A percentile compares a stretch with the other conserved stretches of the same genome.
These are phyloP conservation scores for Closterium sp. DNA, from an alignment of 139 green algal genomes.

Conservation along the genomic window DNA sequence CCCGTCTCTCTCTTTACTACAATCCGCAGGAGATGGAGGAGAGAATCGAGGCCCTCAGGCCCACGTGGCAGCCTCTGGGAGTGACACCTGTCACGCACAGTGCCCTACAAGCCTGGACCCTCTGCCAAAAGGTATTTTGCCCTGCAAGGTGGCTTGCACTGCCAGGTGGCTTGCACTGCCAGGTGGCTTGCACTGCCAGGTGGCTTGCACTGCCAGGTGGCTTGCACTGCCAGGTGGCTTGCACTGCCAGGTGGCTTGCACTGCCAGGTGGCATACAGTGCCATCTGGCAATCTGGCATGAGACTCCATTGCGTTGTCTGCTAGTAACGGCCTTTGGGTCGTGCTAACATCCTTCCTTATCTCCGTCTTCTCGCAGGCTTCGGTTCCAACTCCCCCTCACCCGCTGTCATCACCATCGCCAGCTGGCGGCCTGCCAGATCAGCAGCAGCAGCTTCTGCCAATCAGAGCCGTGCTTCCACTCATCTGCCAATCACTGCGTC, in stretches of 20 bases:
- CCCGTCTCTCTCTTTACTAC: neutral
- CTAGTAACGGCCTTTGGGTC: no score
- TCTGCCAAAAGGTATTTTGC: constrained; percentile 9
- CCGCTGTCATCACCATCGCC: neutral
- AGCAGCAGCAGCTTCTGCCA: constrained; percentile 8
- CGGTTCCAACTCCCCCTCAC: neutral
- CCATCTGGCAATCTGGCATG: no score
- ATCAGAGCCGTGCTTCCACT: neutral
- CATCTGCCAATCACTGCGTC: neutral
- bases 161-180: no score
- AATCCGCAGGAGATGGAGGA: constrained; percentile 24
- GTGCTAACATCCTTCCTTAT: no score
- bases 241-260: no score
- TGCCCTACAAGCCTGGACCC: neutral
- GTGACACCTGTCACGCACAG: constrained; percentile 21
- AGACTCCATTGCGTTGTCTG: neutral
- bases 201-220: no score
- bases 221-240: no score
- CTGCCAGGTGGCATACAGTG: no score
- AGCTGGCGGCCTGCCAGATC: neutral
- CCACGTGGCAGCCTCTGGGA: constrained; percentile 23
- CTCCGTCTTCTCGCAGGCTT: neutral
- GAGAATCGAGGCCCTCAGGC: constrained; percentile 9
- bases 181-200: no score
- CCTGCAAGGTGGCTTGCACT: no score